Conservation (phyloP, 1,284 basidiomycete species). For the Trichosporon sp. region DNA sequence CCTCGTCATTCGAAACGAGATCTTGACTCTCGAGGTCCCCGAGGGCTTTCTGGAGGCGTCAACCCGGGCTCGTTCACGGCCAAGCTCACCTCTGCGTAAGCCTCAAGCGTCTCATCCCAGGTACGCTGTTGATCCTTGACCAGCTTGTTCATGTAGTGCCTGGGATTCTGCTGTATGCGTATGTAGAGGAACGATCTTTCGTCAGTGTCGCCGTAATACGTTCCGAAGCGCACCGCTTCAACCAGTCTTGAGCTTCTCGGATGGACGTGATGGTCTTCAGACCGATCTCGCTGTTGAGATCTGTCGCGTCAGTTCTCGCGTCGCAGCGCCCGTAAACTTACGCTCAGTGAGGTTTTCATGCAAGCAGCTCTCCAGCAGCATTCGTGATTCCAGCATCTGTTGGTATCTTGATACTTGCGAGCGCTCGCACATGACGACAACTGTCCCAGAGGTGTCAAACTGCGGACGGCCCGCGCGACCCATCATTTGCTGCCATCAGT, state of each 20-base stretch:
- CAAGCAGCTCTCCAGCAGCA: conserved; percentile 73
- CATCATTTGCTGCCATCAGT: conserved; percentile 44
- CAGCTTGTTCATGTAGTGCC: conserved; percentile 57
- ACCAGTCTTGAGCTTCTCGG: conserved; percentile 64
- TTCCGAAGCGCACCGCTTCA: conserved; percentile 50
- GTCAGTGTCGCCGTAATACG: conserved; percentile 1
- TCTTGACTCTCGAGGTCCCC: conserved; percentile 56
- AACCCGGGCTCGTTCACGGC: background rate
- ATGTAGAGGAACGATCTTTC: conserved; percentile 71
- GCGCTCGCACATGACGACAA: conserved; percentile 40
- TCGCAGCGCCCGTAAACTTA: conserved; percentile 11
- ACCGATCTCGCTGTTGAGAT: conserved; percentile 86
- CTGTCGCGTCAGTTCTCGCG: conserved; percentile 14
- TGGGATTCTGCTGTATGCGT: conserved; percentile 73
- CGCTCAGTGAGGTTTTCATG: conserved; percentile 76
- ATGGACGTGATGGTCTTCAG: conserved; percentile 69
- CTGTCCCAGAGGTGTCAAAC: conserved; percentile 61
- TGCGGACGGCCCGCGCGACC: conserved; percentile 78
- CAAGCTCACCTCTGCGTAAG: conserved; percentile 54
- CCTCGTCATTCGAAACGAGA: conserved; percentile 50
- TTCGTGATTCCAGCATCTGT: conserved; percentile 49
- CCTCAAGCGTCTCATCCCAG: conserved; percentile 63
- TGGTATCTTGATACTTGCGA: conserved; percentile 30
- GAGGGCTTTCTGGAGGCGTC: conserved; percentile 54
- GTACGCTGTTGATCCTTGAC: conserved; percentile 33